Base-by-base conservation (phyloP, 1,139 yeast species). In the Kodamaea plutei region DNA sequence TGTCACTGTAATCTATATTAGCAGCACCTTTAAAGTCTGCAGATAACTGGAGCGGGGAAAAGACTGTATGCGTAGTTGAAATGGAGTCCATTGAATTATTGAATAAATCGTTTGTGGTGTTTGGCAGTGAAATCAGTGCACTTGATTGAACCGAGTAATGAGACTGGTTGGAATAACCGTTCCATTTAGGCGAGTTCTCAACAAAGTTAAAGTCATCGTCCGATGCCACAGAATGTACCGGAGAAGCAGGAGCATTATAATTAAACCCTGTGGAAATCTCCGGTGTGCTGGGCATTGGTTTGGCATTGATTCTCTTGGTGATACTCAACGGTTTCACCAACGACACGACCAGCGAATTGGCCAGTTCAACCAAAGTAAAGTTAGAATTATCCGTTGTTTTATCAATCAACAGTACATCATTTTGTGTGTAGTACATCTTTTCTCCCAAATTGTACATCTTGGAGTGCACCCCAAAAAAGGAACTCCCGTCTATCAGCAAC, bases 391-490 rank as follows among this genome's bases (percentile, higher is more conserved):
- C 43, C n/a, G n/a, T n/a, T 15, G 39, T 29, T 10, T 41, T 33
- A 12, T 46, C 40, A 34, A 64, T 42, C 31, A 54, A 38, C 15
- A 53, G 49, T 7, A 66, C 40, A 34, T 65, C 70, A 23, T 60
- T 58, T 14, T 48, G 45, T 4, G 62, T 50, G 45, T 65, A 65
- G 49, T 53, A 64, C 13, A 39, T 27, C 39, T 60, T 59, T 15
- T 47, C 54, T 10, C 48, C 52, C 2, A 65, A 61, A 35, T 61
- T 66, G 34, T 58, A 56, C 12, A 65, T 57, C 52, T 58, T 56
- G 22, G 68, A 58, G 45, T 76, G 83, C 8, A 75, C 58, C 1
- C 83, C 82, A 32, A 76, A 58, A 53, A 66, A 75, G 4, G 78
- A 66, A 7, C 70, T 58, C 0, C 73, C 71, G 48, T 76, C 82